A percentile compares a stretch with the other conserved stretches of the same genome.
These are phyloP conservation scores for Huntiella savannae DNA, from an alignment of 2,329 filamentous ascomycete genomes.

Conservation along the genomic window DNA sequence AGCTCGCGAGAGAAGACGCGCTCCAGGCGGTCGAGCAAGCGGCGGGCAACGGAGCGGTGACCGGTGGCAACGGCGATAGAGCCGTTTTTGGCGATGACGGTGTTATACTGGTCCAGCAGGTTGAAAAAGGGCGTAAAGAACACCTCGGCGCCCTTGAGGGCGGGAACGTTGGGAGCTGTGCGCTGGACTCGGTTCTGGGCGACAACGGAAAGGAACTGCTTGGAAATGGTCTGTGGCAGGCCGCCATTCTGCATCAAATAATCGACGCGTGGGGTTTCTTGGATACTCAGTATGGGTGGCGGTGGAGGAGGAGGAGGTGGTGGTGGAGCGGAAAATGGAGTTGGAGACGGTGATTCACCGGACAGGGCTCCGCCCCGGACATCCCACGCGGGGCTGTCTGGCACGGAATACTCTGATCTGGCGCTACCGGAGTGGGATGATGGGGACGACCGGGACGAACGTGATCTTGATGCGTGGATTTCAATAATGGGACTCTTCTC, in stretches of 20 bases:
- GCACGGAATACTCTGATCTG: slow-evolving; percentile 1
- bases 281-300: slow-evolving; percentile 50
- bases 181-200: slow-evolving; percentile 31
- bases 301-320: slow-evolving; percentile 46
- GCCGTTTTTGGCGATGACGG: slow-evolving; percentile 64
- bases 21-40: slow-evolving; percentile 74
- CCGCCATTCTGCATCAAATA: slow-evolving; percentile 85
- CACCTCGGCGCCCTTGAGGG: slow-evolving; percentile 46
- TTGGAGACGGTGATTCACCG: slow-evolving; percentile 23
- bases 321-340: slow-evolving; percentile 20
- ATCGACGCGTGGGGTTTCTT: slow-evolving; percentile 66
- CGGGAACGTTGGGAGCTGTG: slow-evolving; percentile 40
- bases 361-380: slow-evolving; percentile 5
- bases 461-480: slow-evolving; percentile 1
- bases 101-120: slow-evolving; percentile 68
- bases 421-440: not conserved
- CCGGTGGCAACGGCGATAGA: slow-evolving; percentile 90
- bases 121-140: slow-evolving; percentile 71
- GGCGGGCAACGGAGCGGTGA: slow-evolving; percentile 81
- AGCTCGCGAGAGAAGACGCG: slow-evolving; percentile 89
- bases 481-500: slow-evolving; percentile 9
- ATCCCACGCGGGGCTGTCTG: not conserved
- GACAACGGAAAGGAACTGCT: slow-evolving; percentile 48
- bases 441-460: slow-evolving; percentile 4
- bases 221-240: slow-evolving; percentile 50